A percentile compares a stretch with the other conserved stretches of the same genome.
phyloP scores from a whole-genome alignment of 805 yeast genomes.

The Trichomonascus vanleenenianus region DNA sequence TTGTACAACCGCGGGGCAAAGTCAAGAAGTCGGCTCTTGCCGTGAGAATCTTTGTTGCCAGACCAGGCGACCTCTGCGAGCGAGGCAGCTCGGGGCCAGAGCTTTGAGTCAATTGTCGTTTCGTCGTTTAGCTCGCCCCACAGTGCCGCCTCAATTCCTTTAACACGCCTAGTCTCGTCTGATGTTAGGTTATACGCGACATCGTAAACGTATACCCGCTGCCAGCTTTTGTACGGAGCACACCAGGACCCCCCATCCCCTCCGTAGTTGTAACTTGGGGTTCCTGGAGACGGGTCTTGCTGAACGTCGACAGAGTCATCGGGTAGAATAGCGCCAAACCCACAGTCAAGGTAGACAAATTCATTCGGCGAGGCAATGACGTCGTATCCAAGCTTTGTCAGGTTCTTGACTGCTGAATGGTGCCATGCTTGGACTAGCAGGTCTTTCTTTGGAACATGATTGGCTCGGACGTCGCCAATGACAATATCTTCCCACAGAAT shows the following conservation, averaged over 20 bases:
- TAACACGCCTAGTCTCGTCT: slow-evolving; percentile 26
- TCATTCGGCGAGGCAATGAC: slow-evolving; percentile 30
- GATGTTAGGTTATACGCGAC: slow-evolving; percentile 30
- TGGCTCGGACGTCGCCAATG: slow-evolving; percentile 22
- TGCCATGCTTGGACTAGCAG: slow-evolving; percentile 33
- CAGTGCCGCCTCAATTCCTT: slow-evolving; percentile 35
- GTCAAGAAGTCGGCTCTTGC: slow-evolving; percentile 25
- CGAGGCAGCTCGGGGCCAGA: slow-evolving; percentile 39
- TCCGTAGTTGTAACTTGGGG: slow-evolving; percentile 26
- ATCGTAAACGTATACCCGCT: slow-evolving; percentile 34
- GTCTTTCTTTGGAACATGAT: slow-evolving; percentile 24
- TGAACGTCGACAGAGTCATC: slow-evolving; percentile 30
- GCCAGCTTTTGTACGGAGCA: slow-evolving; percentile 39
- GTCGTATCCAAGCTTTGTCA: slow-evolving; percentile 31
- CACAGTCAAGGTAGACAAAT: slow-evolving; percentile 36
- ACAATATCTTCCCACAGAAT: slow-evolving; percentile 37
- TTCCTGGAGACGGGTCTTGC: slow-evolving; percentile 12
- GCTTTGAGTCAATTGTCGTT: slow-evolving; percentile 24
- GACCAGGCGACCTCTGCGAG: slow-evolving; percentile 37
- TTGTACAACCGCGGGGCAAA: slow-evolving; percentile 33
- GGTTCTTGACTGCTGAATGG: slow-evolving; percentile 20
- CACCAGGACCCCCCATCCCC: slow-evolving; percentile 35
- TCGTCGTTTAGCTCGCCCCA: slow-evolving; percentile 36
- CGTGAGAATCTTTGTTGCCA: slow-evolving; percentile 30
- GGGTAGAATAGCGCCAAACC: slow-evolving; percentile 31